A percentile compares a stretch with the other conserved stretches of the same genome.
phyloP scores from a whole-genome alignment of 2,329 filamentous ascomycete genomes.

The Volutella citrinella region DNA sequence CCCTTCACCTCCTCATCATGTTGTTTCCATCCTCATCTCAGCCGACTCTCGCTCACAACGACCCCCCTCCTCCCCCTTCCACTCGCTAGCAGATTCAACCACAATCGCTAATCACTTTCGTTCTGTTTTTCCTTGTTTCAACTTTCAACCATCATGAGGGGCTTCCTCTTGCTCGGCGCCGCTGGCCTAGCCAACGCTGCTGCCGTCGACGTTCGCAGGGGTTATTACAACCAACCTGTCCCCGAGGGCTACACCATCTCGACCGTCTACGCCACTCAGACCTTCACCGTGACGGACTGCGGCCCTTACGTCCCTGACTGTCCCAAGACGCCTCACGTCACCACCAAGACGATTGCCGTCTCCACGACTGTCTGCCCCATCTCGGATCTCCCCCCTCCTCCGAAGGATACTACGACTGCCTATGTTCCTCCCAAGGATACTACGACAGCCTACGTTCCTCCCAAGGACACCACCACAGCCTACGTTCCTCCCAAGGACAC shows the following conservation, averaged over 20 bases:
- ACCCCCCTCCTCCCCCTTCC: conserved; percentile 12
- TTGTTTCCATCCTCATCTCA: conserved; percentile 9
- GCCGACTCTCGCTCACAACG: conserved; percentile 17
- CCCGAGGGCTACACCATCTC: conserved; percentile 10
- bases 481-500: background rate
- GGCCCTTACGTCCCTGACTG: background rate
- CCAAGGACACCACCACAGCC: conserved; percentile 2
- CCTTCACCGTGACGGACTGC: conserved; percentile 1
- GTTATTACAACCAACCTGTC: conserved; percentile 9
- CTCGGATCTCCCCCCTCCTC: background rate
- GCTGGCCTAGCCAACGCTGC: conserved; percentile 18
- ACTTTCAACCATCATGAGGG: conserved; percentile 14
- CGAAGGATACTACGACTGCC: background rate
- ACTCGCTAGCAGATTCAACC: too few species aligned
- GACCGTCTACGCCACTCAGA: conserved; percentile 9
- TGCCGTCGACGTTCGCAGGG: conserved; percentile 14
- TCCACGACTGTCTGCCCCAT: conserved; percentile 2
- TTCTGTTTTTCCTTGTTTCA: conserved; percentile 14
- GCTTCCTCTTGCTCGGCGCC: conserved; percentile 17
- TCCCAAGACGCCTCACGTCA: background rate
- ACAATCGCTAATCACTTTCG: conserved; percentile 5
- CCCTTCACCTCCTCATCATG: conserved; percentile 1
- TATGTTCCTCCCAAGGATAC: too few species aligned
- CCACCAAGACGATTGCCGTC: conserved; percentile 2
- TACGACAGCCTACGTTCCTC: too few species aligned